phyloP scores from a whole-genome alignment of 768 basidiomycete genomes.

The Terana coerulea region DNA sequence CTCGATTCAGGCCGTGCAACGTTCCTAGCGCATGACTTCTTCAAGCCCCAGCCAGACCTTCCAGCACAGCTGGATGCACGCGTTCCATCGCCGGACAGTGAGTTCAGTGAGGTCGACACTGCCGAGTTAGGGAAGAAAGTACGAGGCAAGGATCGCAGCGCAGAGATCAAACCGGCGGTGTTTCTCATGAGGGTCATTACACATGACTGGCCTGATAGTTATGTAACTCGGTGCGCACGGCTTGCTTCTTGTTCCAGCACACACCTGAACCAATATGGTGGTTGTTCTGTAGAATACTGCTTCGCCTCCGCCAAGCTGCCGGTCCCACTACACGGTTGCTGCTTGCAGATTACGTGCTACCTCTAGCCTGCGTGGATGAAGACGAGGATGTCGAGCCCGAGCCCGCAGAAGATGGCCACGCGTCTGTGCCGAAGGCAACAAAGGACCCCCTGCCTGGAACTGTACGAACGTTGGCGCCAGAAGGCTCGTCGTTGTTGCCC shows the following conservation, averaged over 20 bases:
- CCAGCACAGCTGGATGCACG: conserved; percentile 27
- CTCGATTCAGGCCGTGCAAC: conserved; percentile 48
- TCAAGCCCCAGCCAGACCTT: conserved; percentile 49
- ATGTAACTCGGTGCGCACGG: conserved; percentile 22
- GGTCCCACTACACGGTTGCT: conserved; percentile 51
- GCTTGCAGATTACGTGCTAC: conserved; percentile 69
- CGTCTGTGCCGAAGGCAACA: conserved; percentile 8
- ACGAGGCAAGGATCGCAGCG: conserved; percentile 23
- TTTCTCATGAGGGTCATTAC: conserved; percentile 69
- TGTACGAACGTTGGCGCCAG: conserved; percentile 48
- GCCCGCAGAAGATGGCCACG: not conserved
- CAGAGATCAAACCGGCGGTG: conserved; percentile 39
- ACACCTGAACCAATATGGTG: not conserved
- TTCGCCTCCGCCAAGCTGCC: conserved; percentile 40
- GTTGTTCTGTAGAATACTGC: conserved; percentile 40
- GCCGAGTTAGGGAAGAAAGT: not conserved
- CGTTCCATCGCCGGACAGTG: not conserved
- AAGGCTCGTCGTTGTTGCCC: conserved; percentile 59
- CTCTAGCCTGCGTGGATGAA: conserved; percentile 63
- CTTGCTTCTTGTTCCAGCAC: not conserved
- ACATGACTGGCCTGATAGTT: conserved; percentile 76
- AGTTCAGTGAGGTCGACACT: not conserved
- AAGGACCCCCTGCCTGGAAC: conserved; percentile 39
- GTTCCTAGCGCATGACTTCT: conserved; percentile 78
- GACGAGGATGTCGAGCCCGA: conserved; percentile 17